phyloP scores from a whole-genome alignment of 1,284 basidiomycete genomes.

The Gymnopus androsaceus region DNA sequence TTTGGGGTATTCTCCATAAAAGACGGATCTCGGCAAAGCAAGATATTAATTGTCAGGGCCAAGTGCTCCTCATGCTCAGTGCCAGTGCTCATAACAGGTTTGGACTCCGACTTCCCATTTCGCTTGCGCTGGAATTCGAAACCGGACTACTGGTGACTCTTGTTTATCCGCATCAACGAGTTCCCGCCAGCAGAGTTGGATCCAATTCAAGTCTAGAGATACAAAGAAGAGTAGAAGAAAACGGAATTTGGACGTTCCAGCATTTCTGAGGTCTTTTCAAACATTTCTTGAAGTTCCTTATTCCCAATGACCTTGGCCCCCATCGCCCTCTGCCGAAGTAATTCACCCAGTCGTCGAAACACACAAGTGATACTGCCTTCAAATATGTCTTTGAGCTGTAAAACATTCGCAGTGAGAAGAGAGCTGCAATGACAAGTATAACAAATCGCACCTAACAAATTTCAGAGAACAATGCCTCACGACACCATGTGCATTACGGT shows the following conservation, averaged over 20 bases:
- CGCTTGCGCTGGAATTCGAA: too few species aligned
- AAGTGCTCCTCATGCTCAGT: too few species aligned
- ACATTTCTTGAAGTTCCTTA: slow-evolving; percentile 88
- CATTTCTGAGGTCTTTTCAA: slow-evolving; percentile 61
- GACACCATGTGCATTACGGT: slow-evolving; percentile 96
- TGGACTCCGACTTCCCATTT: too few species aligned
- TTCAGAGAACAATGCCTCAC: slow-evolving; percentile 94
- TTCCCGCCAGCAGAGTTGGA: too few species aligned
- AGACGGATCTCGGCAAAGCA: too few species aligned
- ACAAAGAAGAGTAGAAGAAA: slow-evolving; percentile 90
- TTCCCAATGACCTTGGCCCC: slow-evolving; percentile 99
- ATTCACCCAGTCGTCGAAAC: slow-evolving; percentile 91
- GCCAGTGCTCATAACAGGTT: too few species aligned
- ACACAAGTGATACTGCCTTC: slow-evolving; percentile 95
- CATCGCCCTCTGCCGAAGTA: slow-evolving; percentile 92
- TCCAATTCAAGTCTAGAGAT: slow-evolving; percentile 52
- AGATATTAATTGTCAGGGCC: too few species aligned
- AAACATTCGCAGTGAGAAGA: not conserved
- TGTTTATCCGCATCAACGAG: too few species aligned
- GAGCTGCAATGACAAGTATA: not conserved
- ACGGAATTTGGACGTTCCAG: slow-evolving; percentile 91
- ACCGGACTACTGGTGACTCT: too few species aligned
- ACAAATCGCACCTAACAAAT: slow-evolving; percentile 81
- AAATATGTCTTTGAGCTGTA: slow-evolving; percentile 90
- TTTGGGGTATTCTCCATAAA: too few species aligned